phyloP scores from a whole-genome alignment of 2,329 filamentous ascomycete species.

The Graphilbum fragrans region DNA sequence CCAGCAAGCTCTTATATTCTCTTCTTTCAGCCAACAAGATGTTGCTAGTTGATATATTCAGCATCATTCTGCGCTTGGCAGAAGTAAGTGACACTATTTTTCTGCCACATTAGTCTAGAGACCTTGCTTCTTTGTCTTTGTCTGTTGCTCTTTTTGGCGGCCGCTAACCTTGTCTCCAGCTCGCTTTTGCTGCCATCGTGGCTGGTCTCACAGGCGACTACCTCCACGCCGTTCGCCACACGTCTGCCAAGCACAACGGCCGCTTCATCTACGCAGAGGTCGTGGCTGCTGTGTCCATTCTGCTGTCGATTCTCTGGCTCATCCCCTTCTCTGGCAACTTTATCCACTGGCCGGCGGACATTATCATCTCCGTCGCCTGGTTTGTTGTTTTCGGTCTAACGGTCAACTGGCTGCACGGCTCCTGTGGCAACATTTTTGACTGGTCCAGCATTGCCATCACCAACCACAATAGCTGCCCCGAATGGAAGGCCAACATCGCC shows the following conservation, averaged over 20 bases:
- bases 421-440: slow-evolving; percentile 45
- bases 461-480: slow-evolving; percentile 43
- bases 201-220: slow-evolving; percentile 58
- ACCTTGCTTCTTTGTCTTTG: slow-evolving; percentile 17
- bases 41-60: slow-evolving; percentile 40
- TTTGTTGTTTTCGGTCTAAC: slow-evolving; percentile 58
- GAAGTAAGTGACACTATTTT: slow-evolving; percentile 13
- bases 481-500: slow-evolving; percentile 59
- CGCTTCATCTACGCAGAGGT: slow-evolving; percentile 68
- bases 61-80: slow-evolving; percentile 44
- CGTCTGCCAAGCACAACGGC: slow-evolving; percentile 40
- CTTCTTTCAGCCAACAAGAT: slow-evolving; percentile 25
- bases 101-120: neutral
- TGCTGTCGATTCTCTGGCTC: slow-evolving; percentile 60
- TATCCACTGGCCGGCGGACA: slow-evolving; percentile 58
- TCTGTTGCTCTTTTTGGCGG: too few species aligned
- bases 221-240: slow-evolving; percentile 36
- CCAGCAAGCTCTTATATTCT: too few species aligned
- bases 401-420: slow-evolving; percentile 36
- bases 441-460: slow-evolving; percentile 43
- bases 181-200: slow-evolving; percentile 53
- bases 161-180: neutral
- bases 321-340: slow-evolving; percentile 58
- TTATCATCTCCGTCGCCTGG: slow-evolving; percentile 58
- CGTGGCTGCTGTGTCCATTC: slow-evolving; percentile 54